Conservation (phyloP, 306 rosid genomes). For the Morella rubra region DNA sequence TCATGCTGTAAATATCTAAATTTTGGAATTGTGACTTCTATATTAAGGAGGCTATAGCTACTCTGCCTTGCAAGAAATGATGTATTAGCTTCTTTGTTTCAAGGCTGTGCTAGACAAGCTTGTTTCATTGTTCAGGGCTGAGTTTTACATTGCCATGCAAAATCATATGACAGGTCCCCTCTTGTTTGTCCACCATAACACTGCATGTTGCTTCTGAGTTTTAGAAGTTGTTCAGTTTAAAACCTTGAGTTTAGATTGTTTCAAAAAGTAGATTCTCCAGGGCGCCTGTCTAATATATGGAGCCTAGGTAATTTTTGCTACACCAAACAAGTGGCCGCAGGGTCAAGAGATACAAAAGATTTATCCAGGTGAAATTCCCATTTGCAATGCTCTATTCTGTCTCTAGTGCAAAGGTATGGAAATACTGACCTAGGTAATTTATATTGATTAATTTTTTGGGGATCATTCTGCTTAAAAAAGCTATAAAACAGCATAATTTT, state of each 20-base stretch:
- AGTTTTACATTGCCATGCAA: not conserved
- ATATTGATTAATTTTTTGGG: not conserved
- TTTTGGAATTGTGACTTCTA: constrained; percentile 3
- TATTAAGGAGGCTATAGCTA: not conserved
- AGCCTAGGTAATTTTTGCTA: not conserved
- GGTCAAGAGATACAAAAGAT: not conserved
- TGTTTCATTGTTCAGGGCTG: not conserved
- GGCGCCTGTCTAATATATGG: not conserved
- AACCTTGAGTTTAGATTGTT: not conserved
- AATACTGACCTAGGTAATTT: not conserved
- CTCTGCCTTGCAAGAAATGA: not conserved
- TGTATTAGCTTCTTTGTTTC: not conserved
- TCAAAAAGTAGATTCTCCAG: not conserved
- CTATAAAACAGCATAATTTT: not conserved
- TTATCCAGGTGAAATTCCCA: not conserved
- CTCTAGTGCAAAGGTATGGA: not conserved
- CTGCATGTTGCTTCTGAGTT: not conserved
- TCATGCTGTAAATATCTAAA: not conserved
- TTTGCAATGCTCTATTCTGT: not conserved
- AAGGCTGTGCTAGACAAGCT: not conserved
- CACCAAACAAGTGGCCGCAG: not conserved
- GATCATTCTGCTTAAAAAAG: not conserved
- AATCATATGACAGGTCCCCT: not conserved
- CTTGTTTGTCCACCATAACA: not conserved
- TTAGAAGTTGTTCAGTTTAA: not conserved